phyloP scores from a whole-genome alignment of 371 early-diverging fungal species.

The Apophysomyces variabilis region DNA sequence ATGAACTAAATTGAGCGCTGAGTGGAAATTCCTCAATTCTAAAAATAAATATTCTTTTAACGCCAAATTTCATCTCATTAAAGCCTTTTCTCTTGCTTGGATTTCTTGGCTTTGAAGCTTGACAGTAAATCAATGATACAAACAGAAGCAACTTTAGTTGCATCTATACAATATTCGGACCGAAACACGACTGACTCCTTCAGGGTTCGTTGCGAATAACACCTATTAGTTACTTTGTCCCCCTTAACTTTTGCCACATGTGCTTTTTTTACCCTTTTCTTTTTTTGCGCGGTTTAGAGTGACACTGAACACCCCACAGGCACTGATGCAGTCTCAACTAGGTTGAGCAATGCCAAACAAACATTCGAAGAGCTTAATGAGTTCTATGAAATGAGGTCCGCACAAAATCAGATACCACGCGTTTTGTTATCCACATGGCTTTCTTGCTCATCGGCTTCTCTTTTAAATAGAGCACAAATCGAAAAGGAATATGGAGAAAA shows the following conservation, averaged over 20 bases:
- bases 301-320: slow-evolving; percentile 23
- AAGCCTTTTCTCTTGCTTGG: slow-evolving; percentile 5
- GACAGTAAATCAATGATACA: slow-evolving; percentile 1
- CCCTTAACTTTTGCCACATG: not conserved
- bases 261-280: not conserved
- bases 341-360: slow-evolving; percentile 23
- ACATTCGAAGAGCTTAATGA: slow-evolving; percentile 30
- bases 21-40: slow-evolving; percentile 1
- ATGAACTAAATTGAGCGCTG: slow-evolving; percentile 22
- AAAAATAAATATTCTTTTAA: slow-evolving; percentile 9
- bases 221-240: not conserved
- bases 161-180: not conserved
- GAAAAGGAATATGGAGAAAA: slow-evolving; percentile 36
- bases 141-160: slow-evolving; percentile 4
- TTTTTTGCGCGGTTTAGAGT: slow-evolving; percentile 2
- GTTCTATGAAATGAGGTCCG: slow-evolving; percentile 28
- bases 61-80: slow-evolving; percentile 6
- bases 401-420: not conserved
- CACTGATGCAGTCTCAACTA: slow-evolving; percentile 16
- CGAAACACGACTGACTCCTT: not conserved
- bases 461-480: slow-evolving; percentile 26
- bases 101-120: not conserved
- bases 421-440: not conserved
- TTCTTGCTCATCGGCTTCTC: not conserved
- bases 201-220: not conserved